Conservation (phyloP, 768 basidiomycete species). For the Suillus clintonianus region DNA sequence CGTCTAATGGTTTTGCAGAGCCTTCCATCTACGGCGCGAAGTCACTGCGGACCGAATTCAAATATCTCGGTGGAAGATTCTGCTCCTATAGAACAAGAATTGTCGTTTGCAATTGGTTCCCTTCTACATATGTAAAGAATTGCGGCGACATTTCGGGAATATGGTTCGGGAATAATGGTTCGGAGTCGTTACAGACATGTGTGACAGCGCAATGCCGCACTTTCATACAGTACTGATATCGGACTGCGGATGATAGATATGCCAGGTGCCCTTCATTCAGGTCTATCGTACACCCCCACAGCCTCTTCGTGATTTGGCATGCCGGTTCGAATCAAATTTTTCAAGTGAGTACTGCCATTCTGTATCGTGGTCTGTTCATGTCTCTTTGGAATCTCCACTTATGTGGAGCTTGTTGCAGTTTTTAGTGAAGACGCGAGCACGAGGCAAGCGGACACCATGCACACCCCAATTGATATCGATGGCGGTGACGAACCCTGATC, state of each 20-base stretch:
- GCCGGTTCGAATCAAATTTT: neutral
- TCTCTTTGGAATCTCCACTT: neutral
- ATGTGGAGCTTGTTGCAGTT: neutral
- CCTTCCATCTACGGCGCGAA: neutral
- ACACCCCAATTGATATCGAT: constrained; percentile 30
- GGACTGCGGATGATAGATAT: neutral
- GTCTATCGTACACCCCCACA: neutral
- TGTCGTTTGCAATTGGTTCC: neutral
- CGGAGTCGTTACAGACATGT: neutral
- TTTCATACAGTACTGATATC: neutral
- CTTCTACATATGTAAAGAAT: neutral
- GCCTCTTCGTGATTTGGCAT: neutral
- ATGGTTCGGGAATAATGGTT: neutral
- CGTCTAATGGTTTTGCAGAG: neutral
- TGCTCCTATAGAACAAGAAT: neutral
- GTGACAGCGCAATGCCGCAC: neutral
- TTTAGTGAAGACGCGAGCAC: neutral
- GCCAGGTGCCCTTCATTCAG: neutral
- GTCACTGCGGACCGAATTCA: neutral
- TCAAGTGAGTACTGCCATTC: neutral
- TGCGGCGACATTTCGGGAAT: neutral
- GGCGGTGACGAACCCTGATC: constrained; percentile 49
- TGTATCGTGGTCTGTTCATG: neutral
- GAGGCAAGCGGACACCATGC: neutral
- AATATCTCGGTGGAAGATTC: neutral